Evolutionary conservation across 306 rosid genomes (phyloP), one percentile per base, ranked within the genome.

Genomic region (Rosa multiflora): DNA sequence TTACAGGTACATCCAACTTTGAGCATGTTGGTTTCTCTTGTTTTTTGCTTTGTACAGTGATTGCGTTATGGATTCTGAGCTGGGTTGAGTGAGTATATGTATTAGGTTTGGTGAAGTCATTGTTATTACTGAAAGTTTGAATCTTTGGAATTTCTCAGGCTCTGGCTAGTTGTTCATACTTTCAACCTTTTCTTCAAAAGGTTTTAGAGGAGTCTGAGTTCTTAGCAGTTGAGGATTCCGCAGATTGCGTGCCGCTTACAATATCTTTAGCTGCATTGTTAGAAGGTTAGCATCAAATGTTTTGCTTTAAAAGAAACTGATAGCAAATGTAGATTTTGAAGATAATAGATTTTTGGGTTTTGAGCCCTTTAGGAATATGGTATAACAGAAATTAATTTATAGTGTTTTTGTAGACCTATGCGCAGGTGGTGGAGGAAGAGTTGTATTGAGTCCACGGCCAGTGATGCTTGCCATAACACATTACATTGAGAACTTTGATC

Each of bases 401-500:
- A 14, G 14, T 23, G 4, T 48, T 75, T 84, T 66, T 82, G 63
- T 83, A 95, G 99, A 95, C 67, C 79, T 92, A 72, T 72, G 85
- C 46, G 77, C 76, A 7, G 83, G 90, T 76, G 81, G 81, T 81
- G 78, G 78, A 26, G 81, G 82, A 80, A 88, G 80, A 76, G 90
- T 86, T 49, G 78, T 75, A 32, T 69, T 92, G 81, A 88, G 87
- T 79, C 99, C 96, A 2, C 83, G 81, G 20, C 85, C 72, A 76
- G 79, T 90, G 79, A 95, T 95, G 98, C 88, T 71, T 79, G 87
- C 91, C 3, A 84, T 95, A 88, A 78, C 89, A 18, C 53, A 86
- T 78, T 91, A 95, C 73, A 85, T 87, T 83, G 94, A 93, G 62
- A 81, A 87, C 77, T 95, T 95, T 77, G 89, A 86, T 86, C 92